These are phyloP conservation scores for Fusarium albidum DNA, from an alignment of 2,329 filamentous ascomycete species.

Conservation along the genomic window DNA sequence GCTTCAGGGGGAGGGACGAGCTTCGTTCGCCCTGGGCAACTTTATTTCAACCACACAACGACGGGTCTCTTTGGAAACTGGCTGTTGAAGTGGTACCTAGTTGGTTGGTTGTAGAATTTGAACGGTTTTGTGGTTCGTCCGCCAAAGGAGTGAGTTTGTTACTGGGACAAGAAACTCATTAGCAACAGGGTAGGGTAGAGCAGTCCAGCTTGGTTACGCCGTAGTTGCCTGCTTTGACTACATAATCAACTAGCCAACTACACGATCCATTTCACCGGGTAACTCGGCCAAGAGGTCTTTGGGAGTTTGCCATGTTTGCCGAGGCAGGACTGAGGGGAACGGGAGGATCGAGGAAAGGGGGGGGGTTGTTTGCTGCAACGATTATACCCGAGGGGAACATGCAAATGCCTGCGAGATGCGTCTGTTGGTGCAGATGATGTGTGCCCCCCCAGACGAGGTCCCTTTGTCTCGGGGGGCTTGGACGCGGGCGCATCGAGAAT, in stretches of 20 bases:
- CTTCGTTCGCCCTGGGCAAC: slow-evolving; percentile 28
- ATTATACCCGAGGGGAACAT: slow-evolving; percentile 83
- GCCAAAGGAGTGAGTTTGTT: background rate
- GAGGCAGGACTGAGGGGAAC: slow-evolving; percentile 7
- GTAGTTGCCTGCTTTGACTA: too few relatives aligned
- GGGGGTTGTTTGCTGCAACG: slow-evolving; percentile 1
- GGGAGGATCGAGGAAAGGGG: background rate
- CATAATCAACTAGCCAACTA: too few relatives aligned
- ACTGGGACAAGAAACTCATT: too few relatives aligned
- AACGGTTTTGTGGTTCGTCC: background rate
- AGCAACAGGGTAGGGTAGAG: too few relatives aligned
- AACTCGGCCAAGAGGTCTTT: background rate
- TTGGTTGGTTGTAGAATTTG: background rate
- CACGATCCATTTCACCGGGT: background rate
- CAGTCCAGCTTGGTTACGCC: too few relatives aligned
- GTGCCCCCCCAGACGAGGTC: too few relatives aligned
- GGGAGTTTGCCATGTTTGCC: background rate
- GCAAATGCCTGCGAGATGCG: slow-evolving; percentile 65
- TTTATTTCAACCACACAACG: slow-evolving; percentile 28
- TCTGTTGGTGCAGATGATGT: too few relatives aligned
- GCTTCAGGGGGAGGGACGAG: slow-evolving; percentile 18
- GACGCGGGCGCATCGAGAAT: too few relatives aligned
- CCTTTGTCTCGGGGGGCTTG: too few relatives aligned
- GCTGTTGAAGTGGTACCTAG: too few relatives aligned
- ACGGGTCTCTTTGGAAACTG: background rate